A percentile compares a stretch with the other conserved stretches of the same genome.
Evolutionary conservation across 2,329 filamentous ascomycete species (phyloP).

Genomic region (Pseudonectria foliicola): DNA sequence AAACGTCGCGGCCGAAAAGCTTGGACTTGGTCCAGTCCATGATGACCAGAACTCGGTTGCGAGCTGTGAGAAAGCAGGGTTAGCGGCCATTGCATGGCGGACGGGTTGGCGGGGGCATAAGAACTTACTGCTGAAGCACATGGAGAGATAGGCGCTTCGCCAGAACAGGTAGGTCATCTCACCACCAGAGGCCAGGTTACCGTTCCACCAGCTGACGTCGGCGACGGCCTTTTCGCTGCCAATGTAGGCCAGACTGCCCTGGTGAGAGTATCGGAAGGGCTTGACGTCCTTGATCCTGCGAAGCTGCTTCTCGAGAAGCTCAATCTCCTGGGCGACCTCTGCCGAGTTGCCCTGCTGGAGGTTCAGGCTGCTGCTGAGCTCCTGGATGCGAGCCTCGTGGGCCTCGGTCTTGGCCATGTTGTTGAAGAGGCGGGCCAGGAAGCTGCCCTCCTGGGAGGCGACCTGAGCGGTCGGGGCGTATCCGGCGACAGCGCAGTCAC

Average conservation of each 20-base stretch:
- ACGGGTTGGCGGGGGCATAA: background rate
- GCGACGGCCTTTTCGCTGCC: conserved; percentile 96
- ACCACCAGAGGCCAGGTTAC: conserved; percentile 90
- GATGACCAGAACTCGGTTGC: conserved; percentile 87
- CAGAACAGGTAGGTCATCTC: conserved; percentile 97
- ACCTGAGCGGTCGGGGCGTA: conserved; percentile 98
- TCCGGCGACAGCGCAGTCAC: conserved; percentile 94
- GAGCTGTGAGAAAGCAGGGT: conserved; percentile 46
- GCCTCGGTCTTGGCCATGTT: conserved; percentile 93
- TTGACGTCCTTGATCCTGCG: conserved; percentile 89
- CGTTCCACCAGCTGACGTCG: conserved; percentile 94
- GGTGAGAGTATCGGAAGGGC: conserved; percentile 97
- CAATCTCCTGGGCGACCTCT: conserved; percentile 66
- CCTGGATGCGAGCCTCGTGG: conserved; percentile 67
- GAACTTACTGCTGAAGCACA: conserved; percentile 98
- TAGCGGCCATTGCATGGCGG: conserved; percentile 5
- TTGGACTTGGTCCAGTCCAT: conserved; percentile 97
- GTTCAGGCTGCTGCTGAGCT: conserved; percentile 58
- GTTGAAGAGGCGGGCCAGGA: conserved; percentile 94
- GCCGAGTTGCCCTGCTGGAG: conserved; percentile 59
- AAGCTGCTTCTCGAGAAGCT: conserved; percentile 77
- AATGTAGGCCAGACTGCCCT: conserved; percentile 95
- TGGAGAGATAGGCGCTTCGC: conserved; percentile 95
- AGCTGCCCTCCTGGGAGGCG: conserved; percentile 88
- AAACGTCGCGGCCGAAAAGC: conserved; percentile 91